Conservation (phyloP, 192 early-diverging fungal species). For the Thamnidium elegans region DNA sequence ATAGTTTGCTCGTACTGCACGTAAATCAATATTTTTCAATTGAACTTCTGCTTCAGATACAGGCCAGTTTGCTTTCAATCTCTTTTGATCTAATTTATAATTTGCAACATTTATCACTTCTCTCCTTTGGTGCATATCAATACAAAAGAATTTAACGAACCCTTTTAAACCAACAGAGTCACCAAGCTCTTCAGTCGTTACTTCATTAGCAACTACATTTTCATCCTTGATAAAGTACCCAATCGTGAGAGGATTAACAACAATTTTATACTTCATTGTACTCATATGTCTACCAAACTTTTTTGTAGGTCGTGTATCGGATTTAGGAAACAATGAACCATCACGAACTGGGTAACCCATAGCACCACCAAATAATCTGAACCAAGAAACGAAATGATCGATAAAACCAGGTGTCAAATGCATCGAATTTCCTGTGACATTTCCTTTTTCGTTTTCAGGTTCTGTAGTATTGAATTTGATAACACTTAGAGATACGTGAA, state of each 20-base stretch:
- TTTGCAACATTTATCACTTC: conserved; percentile 22
- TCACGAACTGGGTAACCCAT: conserved; percentile 40
- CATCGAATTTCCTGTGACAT: conserved; percentile 35
- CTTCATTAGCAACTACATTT: conserved; percentile 18
- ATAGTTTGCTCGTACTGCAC: conserved; percentile 31
- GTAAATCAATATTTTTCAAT: conserved; percentile 37
- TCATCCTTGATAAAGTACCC: conserved; percentile 43
- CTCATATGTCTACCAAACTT: conserved; percentile 42
- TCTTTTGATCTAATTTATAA: conserved; percentile 21
- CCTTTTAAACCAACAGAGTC: conserved; percentile 41
- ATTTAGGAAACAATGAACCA: conserved; percentile 39
- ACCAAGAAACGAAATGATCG: conserved; percentile 37
- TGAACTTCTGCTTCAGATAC: conserved; percentile 43
- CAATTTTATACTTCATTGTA: conserved; percentile 43
- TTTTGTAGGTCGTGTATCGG: conserved; percentile 25
- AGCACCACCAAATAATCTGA: conserved; percentile 42
- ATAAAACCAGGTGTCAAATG: conserved; percentile 37
- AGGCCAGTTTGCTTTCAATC: conserved; percentile 36
- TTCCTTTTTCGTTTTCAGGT: conserved; percentile 7
- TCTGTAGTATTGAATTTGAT: conserved; percentile 22
- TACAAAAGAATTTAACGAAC: conserved; percentile 31
- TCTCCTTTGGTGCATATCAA: conserved; percentile 41
- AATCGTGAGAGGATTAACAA: conserved; percentile 30
- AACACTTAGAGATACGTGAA: conserved; percentile 43
- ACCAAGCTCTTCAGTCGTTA: conserved; percentile 19